Evolutionary conservation across 2,329 filamentous ascomycete genomes (phyloP).

Genomic region (Curvularia eragrostidis): DNA sequence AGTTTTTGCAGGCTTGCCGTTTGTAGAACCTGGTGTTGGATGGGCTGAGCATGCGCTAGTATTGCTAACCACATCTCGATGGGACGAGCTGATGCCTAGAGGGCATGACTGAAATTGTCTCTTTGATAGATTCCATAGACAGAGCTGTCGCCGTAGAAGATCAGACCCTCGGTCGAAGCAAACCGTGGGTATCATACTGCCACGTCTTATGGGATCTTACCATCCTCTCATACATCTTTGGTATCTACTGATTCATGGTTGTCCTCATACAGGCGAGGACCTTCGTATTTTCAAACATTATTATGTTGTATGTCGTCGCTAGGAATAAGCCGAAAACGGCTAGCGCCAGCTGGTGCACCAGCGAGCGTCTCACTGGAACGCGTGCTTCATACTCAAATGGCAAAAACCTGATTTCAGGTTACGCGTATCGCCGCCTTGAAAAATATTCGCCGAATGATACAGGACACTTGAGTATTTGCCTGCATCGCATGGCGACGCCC

Average conservation of each 20-base stretch:
- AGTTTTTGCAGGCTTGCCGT: not conserved
- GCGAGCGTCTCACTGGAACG: not conserved
- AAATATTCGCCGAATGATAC: not conserved
- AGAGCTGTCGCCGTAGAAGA: not conserved
- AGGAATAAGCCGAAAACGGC: slow-evolving; percentile 2
- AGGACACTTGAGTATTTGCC: not conserved
- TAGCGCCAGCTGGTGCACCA: slow-evolving; percentile 2
- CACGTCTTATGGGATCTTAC: not conserved
- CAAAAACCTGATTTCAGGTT: not conserved
- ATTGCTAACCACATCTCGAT: not conserved
- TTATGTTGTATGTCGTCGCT: not conserved
- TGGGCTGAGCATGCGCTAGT: not conserved
- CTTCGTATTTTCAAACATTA: not conserved
- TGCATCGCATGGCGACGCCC: slow-evolving; percentile 6
- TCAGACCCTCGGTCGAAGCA: not conserved
- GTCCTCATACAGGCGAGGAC: not conserved
- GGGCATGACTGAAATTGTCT: not conserved
- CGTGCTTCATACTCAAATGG: not conserved
- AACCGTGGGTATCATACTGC: not conserved
- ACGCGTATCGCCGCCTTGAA: slow-evolving; percentile 3
- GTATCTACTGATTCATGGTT: not conserved
- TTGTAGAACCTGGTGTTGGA: not conserved
- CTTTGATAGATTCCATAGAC: not conserved
- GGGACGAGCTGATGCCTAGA: slow-evolving; percentile 1
- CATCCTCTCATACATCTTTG: not conserved